These are phyloP conservation scores for Afroboletus lepidellus DNA, from an alignment of 1,284 basidiomycete species.

Conservation along the genomic window DNA sequence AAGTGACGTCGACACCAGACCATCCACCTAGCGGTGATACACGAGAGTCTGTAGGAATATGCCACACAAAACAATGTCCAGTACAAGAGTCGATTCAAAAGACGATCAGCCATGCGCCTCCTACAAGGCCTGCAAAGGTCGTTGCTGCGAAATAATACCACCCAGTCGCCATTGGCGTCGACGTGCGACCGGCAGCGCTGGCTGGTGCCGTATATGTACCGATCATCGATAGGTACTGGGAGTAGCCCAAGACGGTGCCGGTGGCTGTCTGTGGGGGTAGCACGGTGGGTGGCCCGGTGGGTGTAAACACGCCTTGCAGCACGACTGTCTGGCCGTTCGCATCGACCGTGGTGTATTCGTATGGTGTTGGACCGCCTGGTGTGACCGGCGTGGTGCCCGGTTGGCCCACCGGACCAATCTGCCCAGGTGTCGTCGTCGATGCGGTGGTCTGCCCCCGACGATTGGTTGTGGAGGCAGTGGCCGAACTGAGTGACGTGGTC, in stretches of 20 bases:
- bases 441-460: constrained; percentile 15
- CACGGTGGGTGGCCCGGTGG: constrained; percentile 47
- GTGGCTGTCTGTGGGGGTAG: constrained; percentile 37
- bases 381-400: constrained; percentile 43
- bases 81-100: constrained; percentile 14
- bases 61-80: constrained; percentile 10
- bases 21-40: background rate
- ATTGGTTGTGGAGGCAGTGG: constrained; percentile 24
- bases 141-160: constrained; percentile 33
- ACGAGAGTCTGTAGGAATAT: constrained; percentile 2
- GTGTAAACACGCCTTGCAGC: constrained; percentile 53
- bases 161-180: constrained; percentile 23
- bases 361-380: constrained; percentile 51
- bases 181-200: constrained; percentile 24
- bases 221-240: constrained; percentile 47
- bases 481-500: constrained; percentile 23
- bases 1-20: constrained; percentile 1
- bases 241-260: constrained; percentile 56
- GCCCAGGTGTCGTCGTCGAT: constrained; percentile 27
- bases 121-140: constrained; percentile 30
- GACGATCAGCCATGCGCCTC: constrained; percentile 36
- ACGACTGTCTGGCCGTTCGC: constrained; percentile 49
- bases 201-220: constrained; percentile 41
- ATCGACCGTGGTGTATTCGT: constrained; percentile 59
- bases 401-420: constrained; percentile 56